phyloP scores from a whole-genome alignment of 108 stramenopile species.

The Cylindrotheca fusiformis region DNA sequence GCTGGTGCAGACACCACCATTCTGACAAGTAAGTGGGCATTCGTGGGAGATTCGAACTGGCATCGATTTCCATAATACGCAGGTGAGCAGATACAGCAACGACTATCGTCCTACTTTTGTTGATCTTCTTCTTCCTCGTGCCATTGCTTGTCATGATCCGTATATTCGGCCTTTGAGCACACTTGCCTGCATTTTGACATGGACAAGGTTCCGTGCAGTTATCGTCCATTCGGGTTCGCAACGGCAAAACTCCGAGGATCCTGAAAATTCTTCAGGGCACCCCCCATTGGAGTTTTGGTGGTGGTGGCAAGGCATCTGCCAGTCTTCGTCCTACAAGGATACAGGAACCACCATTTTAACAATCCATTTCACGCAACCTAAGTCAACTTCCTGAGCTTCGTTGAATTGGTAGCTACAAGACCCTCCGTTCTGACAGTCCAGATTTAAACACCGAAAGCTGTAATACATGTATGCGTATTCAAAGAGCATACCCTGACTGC shows the following conservation, averaged over 20 bases:
- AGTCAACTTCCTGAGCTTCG: too few relatives aligned
- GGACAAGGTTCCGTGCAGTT: not conserved
- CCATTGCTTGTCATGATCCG: not conserved
- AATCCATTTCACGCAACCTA: not conserved
- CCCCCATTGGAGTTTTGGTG: too few relatives aligned
- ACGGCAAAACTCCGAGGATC: too few relatives aligned
- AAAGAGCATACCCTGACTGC: too few relatives aligned
- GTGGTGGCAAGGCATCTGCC: too few relatives aligned
- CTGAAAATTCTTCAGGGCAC: too few relatives aligned
- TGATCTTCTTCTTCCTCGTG: not conserved
- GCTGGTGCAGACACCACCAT: not conserved
- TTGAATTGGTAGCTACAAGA: too few relatives aligned
- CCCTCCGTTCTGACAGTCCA: too few relatives aligned
- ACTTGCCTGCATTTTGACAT: not conserved
- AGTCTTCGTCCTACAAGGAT: not conserved
- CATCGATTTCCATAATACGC: too few relatives aligned
- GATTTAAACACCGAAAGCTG: too few relatives aligned
- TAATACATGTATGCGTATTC: too few relatives aligned
- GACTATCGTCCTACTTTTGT: not conserved
- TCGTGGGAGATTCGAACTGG: not conserved
- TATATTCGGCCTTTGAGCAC: not conserved
- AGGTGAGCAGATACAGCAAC: not conserved
- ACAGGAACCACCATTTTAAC: slow-evolving; percentile 1
- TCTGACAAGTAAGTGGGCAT: not conserved
- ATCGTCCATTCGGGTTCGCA: too few relatives aligned